Evolutionary conservation across 2,329 filamentous ascomycete genomes (phyloP).

Genomic region (Ciborinia camelliae): DNA sequence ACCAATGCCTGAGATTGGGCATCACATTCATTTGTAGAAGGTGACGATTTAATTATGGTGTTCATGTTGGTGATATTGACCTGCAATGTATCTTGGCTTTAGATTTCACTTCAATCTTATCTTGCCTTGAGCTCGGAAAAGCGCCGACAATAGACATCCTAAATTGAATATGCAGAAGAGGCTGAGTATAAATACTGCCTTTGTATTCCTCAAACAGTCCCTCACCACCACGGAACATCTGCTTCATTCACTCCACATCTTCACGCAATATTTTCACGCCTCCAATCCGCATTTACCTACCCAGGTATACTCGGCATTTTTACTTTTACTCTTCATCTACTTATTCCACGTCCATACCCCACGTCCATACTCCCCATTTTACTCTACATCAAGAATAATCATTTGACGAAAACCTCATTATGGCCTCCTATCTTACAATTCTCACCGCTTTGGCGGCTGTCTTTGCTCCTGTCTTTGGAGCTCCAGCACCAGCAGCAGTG

Average conservation of each 20-base stretch:
- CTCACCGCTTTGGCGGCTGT: conserved; percentile 34
- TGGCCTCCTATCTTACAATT: conserved; percentile 32
- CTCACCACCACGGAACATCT: conserved; percentile 3
- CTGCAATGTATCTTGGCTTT: neutral
- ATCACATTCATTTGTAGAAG: conserved; percentile 11
- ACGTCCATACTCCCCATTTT: too few species aligned
- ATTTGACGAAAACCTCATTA: conserved; percentile 19
- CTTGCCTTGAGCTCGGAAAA: neutral
- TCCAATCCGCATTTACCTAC: too few species aligned
- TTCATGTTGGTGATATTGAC: neutral
- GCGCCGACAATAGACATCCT: neutral
- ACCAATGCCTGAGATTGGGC: neutral
- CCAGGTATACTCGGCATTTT: too few species aligned
- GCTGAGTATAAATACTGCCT: neutral
- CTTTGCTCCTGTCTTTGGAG: conserved; percentile 31
- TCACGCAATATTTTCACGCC: too few species aligned
- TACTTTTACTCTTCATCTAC: too few species aligned
- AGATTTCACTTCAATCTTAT: neutral
- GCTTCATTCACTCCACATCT: neutral
- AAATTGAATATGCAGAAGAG: neutral
- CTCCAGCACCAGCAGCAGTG: conserved; percentile 22
- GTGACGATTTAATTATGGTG: neutral
- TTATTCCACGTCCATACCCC: too few species aligned
- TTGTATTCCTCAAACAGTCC: neutral
- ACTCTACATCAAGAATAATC: neutral